A percentile compares a stretch with the other conserved stretches of the same genome.
Conservation (phyloP, 2,329 filamentous ascomycete species). For the Neonectria neomacrospora region DNA sequence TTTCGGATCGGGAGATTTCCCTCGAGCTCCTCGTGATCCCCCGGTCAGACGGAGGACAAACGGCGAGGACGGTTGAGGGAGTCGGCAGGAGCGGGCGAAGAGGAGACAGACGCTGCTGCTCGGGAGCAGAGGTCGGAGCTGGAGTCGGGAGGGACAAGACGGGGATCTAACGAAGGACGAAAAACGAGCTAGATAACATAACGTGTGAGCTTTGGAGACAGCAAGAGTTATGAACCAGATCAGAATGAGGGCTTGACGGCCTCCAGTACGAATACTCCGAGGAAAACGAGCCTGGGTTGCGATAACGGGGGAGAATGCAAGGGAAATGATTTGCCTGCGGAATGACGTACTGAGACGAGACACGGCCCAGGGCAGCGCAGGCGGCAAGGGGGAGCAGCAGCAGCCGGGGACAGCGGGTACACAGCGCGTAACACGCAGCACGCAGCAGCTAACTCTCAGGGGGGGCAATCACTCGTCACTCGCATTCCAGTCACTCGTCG, state of each 20-base stretch:
- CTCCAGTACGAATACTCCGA: background rate
- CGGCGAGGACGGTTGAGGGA: constrained; percentile 16
- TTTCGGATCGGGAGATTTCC: constrained; percentile 13
- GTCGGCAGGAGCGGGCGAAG: constrained; percentile 14
- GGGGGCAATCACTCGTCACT: background rate
- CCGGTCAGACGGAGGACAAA: constrained; percentile 12
- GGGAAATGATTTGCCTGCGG: background rate
- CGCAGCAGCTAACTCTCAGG: background rate
- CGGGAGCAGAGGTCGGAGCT: constrained; percentile 8
- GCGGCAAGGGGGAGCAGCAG: background rate
- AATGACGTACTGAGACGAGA: constrained; percentile 7
- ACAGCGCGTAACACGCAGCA: background rate
- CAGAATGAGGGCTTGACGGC: constrained; percentile 6
- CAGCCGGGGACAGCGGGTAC: background rate
- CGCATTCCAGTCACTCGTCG: background rate
- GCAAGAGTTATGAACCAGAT: constrained; percentile 3
- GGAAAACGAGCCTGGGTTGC: background rate
- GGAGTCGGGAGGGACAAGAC: background rate
- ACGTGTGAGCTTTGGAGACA: constrained; percentile 22
- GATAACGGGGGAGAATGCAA: background rate
- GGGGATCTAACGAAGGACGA: constrained; percentile 1
- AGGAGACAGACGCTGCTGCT: constrained; percentile 13
- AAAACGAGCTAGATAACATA: constrained; percentile 20
- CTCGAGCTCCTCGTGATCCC: constrained; percentile 21
- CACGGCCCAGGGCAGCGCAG: background rate